These are phyloP conservation scores for Albizia julibrissin DNA, from an alignment of 306 rosid species.

Conservation along the genomic window DNA sequence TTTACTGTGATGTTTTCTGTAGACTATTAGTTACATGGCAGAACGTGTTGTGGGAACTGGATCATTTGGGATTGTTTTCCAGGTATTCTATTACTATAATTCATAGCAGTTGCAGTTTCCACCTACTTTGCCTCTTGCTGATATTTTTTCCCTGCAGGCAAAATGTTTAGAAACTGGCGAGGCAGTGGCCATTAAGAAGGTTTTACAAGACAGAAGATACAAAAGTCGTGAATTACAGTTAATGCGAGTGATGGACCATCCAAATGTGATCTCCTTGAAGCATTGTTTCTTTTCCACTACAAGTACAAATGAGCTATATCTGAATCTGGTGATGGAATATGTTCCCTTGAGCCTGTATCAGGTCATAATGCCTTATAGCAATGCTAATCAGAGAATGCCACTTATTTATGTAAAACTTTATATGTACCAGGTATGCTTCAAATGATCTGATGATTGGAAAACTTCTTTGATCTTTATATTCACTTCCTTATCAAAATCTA, in stretches of 20 bases:
- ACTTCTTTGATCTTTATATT: constrained; percentile 8
- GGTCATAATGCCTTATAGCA: constrained; percentile 79
- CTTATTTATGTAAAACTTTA: constrained; percentile 86
- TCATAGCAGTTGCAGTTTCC: constrained; percentile 9
- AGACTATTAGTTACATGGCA: constrained; percentile 99
- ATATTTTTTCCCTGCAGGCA: constrained; percentile 52
- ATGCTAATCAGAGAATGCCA: constrained; percentile 86
- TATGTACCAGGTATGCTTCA: constrained; percentile 74
- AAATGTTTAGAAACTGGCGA: constrained; percentile 96
- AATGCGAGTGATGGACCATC: constrained; percentile 98
- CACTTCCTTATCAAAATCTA: constrained; percentile 21
- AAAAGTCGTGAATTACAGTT: constrained; percentile 92
- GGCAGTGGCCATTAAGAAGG: constrained; percentile 91
- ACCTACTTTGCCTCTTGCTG: constrained; percentile 1
- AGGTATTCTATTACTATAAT: constrained; percentile 50
- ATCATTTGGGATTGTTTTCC: constrained; percentile 94
- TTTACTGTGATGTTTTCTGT: constrained; percentile 38
- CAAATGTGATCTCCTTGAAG: constrained; percentile 85
- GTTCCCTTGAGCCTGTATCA: constrained; percentile 90
- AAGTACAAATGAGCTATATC: constrained; percentile 84
- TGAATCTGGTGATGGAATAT: constrained; percentile 97
- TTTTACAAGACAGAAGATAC: constrained; percentile 86
- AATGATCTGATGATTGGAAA: constrained; percentile 18
- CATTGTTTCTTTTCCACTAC: constrained; percentile 98
- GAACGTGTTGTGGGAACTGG: constrained; percentile 93